phyloP scores from a whole-genome alignment of 305 asterid species.

The Solanum aculeatissimum region DNA sequence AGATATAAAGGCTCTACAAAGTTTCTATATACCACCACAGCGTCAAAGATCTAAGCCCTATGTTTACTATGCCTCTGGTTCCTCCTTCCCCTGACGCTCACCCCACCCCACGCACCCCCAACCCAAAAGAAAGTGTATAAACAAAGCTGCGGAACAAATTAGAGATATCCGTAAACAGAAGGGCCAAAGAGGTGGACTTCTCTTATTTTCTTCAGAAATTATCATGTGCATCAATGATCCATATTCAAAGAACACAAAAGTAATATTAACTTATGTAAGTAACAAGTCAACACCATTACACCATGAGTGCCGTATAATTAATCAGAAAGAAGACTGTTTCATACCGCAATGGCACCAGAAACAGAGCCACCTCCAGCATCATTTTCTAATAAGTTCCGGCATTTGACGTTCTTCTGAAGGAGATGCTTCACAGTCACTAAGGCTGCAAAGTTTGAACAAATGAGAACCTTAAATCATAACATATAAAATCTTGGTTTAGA shows the following conservation, averaged over 20 bases:
- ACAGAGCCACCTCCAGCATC: slow-evolving; percentile 97
- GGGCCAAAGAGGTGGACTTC: not conserved
- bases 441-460: slow-evolving; percentile 34
- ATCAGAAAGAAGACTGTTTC: slow-evolving; percentile 6
- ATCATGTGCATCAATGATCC: not conserved
- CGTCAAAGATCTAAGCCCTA: not conserved
- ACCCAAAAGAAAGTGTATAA: not conserved
- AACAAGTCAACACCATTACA: not conserved
- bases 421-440: slow-evolving; percentile 79
- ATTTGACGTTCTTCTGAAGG: slow-evolving; percentile 72
- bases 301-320: not conserved
- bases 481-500: not conserved
- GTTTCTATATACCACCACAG: not conserved
- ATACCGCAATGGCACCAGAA: slow-evolving; percentile 80
- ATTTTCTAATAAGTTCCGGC: slow-evolving; percentile 84
- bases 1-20: not conserved
- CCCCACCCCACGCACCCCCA: not conserved
- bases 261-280: not conserved
- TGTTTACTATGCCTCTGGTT: not conserved
- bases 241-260: not conserved
- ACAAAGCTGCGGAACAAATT: not conserved
- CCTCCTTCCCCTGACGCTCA: not conserved
- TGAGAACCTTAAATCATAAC: not conserved
- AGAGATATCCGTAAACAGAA: not conserved
- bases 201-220: not conserved